Percentiles rank a stretch among this genome's conserved stretches.
Evolutionary conservation across 2,329 filamentous ascomycete genomes (phyloP).

Genomic region (Talaromyces piceae): DNA sequence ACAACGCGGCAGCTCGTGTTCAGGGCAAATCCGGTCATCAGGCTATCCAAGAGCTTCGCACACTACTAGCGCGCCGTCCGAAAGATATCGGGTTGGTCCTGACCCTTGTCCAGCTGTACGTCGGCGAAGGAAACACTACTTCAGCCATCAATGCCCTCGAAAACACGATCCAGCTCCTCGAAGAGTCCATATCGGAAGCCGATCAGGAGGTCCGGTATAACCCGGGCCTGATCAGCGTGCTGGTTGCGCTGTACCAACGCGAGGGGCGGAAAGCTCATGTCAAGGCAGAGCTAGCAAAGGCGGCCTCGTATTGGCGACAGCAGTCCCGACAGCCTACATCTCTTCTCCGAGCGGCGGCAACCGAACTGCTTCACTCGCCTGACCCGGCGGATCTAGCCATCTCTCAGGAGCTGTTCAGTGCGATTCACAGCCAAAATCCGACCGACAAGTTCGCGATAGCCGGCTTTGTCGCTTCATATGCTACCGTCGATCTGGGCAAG

Average conservation of each 20-base stretch:
- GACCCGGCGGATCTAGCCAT: constrained; percentile 58
- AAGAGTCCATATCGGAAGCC: constrained; percentile 49
- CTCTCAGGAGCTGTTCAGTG: constrained; percentile 72
- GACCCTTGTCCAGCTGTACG: constrained; percentile 73
- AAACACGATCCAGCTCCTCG: constrained; percentile 64
- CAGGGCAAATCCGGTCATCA: constrained; percentile 53
- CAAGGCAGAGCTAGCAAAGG: constrained; percentile 66
- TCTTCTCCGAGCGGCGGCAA: constrained; percentile 73
- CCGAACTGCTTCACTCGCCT: constrained; percentile 70
- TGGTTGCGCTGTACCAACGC: constrained; percentile 69
- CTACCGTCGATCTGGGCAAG: constrained; percentile 41
- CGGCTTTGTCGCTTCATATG: constrained; percentile 78
- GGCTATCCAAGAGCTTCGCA: constrained; percentile 61
- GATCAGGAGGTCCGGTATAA: constrained; percentile 68
- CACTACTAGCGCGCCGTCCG: constrained; percentile 64
- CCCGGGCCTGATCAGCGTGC: constrained; percentile 73
- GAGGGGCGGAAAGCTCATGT: constrained; percentile 67
- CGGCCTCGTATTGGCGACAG: constrained; percentile 71
- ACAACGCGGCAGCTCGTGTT: constrained; percentile 68
- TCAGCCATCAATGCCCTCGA: constrained; percentile 71
- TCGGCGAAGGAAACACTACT: constrained; percentile 61
- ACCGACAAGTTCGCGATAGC: constrained; percentile 64
- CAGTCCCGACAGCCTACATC: constrained; percentile 54
- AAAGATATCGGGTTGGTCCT: constrained; percentile 73
- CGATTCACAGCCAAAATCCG: constrained; percentile 58